Evolutionary conservation across 495 filamentous ascomycete species (phyloP).

Genomic region (Oidiodendron maius): DNA sequence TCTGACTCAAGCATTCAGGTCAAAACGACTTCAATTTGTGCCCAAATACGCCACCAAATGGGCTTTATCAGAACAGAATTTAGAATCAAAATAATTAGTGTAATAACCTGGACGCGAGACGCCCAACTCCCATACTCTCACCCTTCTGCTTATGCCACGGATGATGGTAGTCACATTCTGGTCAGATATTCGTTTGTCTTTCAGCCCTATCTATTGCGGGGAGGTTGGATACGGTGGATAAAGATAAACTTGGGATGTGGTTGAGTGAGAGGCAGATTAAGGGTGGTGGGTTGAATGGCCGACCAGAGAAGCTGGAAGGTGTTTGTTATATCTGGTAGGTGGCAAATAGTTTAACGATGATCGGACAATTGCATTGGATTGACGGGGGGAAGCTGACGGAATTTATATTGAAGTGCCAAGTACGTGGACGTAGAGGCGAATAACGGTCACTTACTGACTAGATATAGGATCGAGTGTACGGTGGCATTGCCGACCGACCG

Average conservation of each 20-base stretch:
- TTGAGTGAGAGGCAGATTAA: constrained; percentile 87
- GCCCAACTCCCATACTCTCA: no score
- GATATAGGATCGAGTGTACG: constrained; percentile 66
- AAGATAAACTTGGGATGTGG: constrained; percentile 78
- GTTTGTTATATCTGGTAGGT: constrained; percentile 99
- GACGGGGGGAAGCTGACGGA: constrained; percentile 65
- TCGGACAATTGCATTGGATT: constrained; percentile 86
- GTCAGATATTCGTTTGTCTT: constrained; percentile 94
- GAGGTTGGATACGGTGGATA: constrained; percentile 73
- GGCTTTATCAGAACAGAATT: no score
- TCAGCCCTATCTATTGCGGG: constrained; percentile 79
- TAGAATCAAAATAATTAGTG: no score
- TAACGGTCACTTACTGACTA: background rate
- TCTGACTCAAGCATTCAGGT: no score
- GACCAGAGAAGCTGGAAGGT: constrained; percentile 93
- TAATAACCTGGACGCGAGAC: no score
- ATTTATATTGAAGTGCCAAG: constrained; percentile 82
- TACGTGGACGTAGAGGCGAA: constrained; percentile 24
- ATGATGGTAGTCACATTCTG: constrained; percentile 75
- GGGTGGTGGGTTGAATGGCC: constrained; percentile 84
- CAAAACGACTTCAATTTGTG: no score
- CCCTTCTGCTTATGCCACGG: no score
- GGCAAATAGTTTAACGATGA: constrained; percentile 79
- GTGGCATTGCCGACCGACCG: constrained; percentile 85
- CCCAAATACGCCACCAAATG: no score